Base-by-base conservation (phyloP, 345 rosid genomes). In the Lepidium sativum region DNA sequence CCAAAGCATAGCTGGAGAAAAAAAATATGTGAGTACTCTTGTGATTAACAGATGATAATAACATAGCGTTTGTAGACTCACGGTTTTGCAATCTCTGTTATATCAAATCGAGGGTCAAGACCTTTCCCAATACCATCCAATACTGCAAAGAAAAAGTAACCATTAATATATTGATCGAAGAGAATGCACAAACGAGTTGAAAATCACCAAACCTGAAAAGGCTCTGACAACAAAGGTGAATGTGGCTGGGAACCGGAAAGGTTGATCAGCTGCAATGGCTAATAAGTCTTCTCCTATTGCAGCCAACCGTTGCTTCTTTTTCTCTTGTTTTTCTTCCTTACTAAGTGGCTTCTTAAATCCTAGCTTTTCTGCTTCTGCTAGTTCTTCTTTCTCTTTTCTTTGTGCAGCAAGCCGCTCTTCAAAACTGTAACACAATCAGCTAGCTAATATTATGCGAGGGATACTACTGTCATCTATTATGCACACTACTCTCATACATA, bases 71-170 rank as follows among this genome's bases (percentile, higher is more conserved):
- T 35, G 43, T 39, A 67, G 65, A 75, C 95, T 84, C 71, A 92
- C 97, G 97, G 98, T 77, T 89, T 92, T 32, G 98, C 95, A 70
- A 92, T 92, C 80, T 92, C 98, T 4, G 97, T 92, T 45, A 92
- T 92, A 70, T 92, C 98, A 70, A 92, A 92, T 38, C 94, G 91
- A 16, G 98, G 95, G 73, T 92, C 97, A 65, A 94, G 96, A 58
- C 99, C 99, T 82, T 94, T 94, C 50, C 99, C 99, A 8, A 94
- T 94, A 77, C 98, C 98, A 82, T 92, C 97, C 80, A 89, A 68
- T 32, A 89, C 98, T 92, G 81, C 80, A 82, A 58, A 68, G 32
- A 55, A 49, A 50, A 61, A 42, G 60, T 57, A 15, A 55, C 6
- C 62, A 51, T 32, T 56, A 43, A 7, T 27, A 14, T 32, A 60